phyloP scores from a whole-genome alignment of 2,329 filamentous ascomycete species.

The Rhynchosporium secalis region DNA sequence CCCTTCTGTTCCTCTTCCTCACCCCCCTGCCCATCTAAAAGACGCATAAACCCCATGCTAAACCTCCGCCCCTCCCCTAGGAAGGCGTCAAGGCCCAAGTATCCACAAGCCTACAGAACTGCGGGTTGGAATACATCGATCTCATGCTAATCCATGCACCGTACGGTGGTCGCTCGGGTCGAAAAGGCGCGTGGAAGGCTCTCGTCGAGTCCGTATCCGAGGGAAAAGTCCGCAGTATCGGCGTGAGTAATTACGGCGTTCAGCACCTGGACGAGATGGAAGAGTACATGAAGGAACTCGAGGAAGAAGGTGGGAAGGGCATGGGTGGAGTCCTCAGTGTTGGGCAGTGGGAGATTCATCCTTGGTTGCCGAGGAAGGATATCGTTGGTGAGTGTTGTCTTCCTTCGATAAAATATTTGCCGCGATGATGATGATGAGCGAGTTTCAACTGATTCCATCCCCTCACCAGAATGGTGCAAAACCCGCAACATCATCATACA shows the following conservation, averaged over 20 bases:
- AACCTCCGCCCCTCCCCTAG: background rate
- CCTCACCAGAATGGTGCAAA: slow-evolving; percentile 61
- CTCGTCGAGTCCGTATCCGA: slow-evolving; percentile 63
- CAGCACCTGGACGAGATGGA: slow-evolving; percentile 63
- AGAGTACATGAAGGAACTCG: slow-evolving; percentile 59
- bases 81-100: slow-evolving; percentile 64
- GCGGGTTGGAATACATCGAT: slow-evolving; percentile 64
- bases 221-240: slow-evolving; percentile 61
- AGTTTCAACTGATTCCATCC: background rate
- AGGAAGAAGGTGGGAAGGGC: slow-evolving; percentile 59
- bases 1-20: background rate
- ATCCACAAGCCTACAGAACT: slow-evolving; percentile 58
- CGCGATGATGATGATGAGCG: background rate
- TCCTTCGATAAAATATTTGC: background rate
- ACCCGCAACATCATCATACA: slow-evolving; percentile 63
- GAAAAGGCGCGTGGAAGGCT: slow-evolving; percentile 62
- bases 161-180: slow-evolving; percentile 55
- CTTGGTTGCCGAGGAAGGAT: slow-evolving; percentile 79
- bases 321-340: slow-evolving; percentile 75
- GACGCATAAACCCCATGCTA: no score
- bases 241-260: slow-evolving; percentile 66
- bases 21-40: no score
- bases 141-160: slow-evolving; percentile 62
- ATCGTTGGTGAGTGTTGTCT: slow-evolving; percentile 51
- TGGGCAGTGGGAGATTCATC: slow-evolving; percentile 88